phyloP scores from a whole-genome alignment of 177 flowering plant species.

The Vitis hybrid region DNA sequence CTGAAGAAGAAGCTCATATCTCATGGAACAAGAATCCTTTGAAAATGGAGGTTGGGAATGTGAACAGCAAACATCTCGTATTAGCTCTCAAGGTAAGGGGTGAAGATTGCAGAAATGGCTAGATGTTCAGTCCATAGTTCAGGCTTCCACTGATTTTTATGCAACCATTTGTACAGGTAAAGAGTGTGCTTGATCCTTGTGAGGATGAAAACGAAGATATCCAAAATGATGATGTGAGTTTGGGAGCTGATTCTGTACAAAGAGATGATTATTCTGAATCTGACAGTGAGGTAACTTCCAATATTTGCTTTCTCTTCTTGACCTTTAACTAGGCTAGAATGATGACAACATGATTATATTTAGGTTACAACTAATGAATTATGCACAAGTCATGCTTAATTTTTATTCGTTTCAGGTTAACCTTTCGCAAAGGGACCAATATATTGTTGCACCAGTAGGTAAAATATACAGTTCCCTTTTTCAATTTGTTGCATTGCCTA shows the following conservation, averaged over 20 bases:
- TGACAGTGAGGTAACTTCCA: conserved; percentile 68
- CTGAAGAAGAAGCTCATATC: conserved; percentile 70
- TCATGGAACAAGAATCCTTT: conserved; percentile 76
- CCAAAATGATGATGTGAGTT: conserved; percentile 60
- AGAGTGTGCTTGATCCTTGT: conserved; percentile 94
- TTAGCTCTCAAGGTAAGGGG: conserved; percentile 75
- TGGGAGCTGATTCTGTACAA: conserved; percentile 67
- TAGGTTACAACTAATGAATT: background rate
- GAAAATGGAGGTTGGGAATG: conserved; percentile 91
- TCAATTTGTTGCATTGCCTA: background rate
- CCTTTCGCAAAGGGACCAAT: conserved; percentile 54
- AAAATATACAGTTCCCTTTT: conserved; percentile 2
- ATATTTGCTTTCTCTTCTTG: conserved; percentile 4
- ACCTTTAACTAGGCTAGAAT: background rate
- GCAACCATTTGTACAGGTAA: conserved; percentile 53
- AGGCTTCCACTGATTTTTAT: background rate
- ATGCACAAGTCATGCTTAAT: background rate
- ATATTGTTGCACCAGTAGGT: conserved; percentile 73
- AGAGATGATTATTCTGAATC: conserved; percentile 52
- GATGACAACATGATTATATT: background rate
- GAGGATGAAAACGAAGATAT: conserved; percentile 79
- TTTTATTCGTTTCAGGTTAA: conserved; percentile 43
- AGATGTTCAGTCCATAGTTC: background rate
- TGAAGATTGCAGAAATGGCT: background rate
- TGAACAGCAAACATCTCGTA: conserved; percentile 91